Conservation (phyloP, 192 early-diverging fungal species). For the Coemansia sp. region DNA sequence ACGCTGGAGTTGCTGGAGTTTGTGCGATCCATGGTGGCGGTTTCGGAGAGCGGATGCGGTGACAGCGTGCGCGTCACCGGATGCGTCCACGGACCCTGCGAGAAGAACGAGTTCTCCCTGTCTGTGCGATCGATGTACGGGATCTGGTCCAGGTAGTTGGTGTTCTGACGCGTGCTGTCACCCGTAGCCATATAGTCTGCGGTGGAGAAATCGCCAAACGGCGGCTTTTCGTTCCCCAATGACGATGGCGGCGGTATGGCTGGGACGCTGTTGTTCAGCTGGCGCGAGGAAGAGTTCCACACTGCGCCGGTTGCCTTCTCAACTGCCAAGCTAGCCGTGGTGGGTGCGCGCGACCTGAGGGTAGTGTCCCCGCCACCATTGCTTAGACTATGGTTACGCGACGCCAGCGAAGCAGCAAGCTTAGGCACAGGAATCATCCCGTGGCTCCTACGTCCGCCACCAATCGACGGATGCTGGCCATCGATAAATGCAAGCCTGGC, state of each 20-base stretch:
- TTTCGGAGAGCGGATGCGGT: not conserved
- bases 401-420: slow-evolving; percentile 8
- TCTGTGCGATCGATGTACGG: slow-evolving; percentile 49
- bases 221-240: not conserved
- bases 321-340: slow-evolving; percentile 44
- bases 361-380: slow-evolving; percentile 14
- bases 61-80: slow-evolving; percentile 26
- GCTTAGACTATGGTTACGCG: slow-evolving; percentile 29
- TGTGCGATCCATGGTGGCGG: not conserved
- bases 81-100: slow-evolving; percentile 45
- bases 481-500: slow-evolving; percentile 34
- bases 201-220: not conserved
- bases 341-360: slow-evolving; percentile 40
- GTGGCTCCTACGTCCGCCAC: not conserved
- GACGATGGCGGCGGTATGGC: not conserved
- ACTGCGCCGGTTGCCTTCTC: slow-evolving; percentile 28
- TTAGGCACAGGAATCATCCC: slow-evolving; percentile 22
- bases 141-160: slow-evolving; percentile 32
- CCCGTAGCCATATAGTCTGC: not conserved
- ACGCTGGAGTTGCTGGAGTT: not conserved
- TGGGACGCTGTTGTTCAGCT: not conserved
- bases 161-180: not conserved
- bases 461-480: slow-evolving; percentile 11
- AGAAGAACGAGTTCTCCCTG: slow-evolving; percentile 49
- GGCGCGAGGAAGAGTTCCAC: not conserved